Conservation (phyloP, 202 grass and related monocot genomes). For the Zoysia matrella region DNA sequence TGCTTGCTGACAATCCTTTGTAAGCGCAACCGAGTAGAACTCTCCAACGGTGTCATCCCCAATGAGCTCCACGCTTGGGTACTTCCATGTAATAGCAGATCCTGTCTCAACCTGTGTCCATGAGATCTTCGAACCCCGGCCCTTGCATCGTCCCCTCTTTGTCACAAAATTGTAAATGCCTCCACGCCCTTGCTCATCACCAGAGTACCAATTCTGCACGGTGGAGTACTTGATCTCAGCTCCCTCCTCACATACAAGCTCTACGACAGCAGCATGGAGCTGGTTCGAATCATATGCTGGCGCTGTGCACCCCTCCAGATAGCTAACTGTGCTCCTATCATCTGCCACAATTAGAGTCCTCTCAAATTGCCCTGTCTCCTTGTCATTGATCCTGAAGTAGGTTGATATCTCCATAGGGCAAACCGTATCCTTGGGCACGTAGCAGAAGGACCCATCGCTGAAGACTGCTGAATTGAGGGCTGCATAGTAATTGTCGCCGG, state of each 20-base stretch:
- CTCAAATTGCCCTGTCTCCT: conserved; percentile 92
- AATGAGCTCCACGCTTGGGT: conserved; percentile 82
- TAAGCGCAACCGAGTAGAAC: conserved; percentile 93
- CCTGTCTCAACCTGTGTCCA: conserved; percentile 99
- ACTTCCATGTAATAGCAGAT: conserved; percentile 98
- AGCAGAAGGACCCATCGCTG: conserved; percentile 98
- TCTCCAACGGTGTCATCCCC: conserved; percentile 88
- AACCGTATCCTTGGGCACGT: conserved; percentile 91
- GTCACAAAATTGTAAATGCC: conserved; percentile 99
- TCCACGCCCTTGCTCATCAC: conserved; percentile 79
- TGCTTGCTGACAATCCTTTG: conserved; percentile 94
- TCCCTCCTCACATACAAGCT: conserved; percentile 81
- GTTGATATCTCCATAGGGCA: conserved; percentile 98
- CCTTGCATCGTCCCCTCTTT: conserved; percentile 85
- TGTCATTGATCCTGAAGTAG: conserved; percentile 96
- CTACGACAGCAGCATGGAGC: conserved; percentile 91
- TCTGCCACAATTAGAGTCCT: conserved; percentile 90
- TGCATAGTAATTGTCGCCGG: conserved; percentile 87
- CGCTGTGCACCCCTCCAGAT: conserved; percentile 93
- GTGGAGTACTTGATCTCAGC: conserved; percentile 97
- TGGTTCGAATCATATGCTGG: conserved; percentile 85
- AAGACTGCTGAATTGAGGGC: conserved; percentile 97
- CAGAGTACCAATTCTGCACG: conserved; percentile 97
- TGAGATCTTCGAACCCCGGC: conserved; percentile 78
- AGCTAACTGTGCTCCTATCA: conserved; percentile 81